phyloP scores from a whole-genome alignment of 148 eudicot species.

The Amaranthus cruentus region DNA sequence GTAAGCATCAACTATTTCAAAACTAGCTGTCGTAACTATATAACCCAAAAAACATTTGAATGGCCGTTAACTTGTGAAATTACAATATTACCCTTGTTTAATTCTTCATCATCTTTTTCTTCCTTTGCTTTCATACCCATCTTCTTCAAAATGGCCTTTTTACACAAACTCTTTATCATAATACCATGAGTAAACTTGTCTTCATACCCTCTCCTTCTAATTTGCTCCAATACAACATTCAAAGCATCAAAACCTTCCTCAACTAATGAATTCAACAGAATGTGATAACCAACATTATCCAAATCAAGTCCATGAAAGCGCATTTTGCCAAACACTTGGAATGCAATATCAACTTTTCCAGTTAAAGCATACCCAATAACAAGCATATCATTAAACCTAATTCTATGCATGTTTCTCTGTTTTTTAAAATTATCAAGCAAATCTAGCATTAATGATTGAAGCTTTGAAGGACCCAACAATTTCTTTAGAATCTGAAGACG shows the following conservation, averaged over 20 bases:
- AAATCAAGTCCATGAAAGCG: constrained; percentile 65
- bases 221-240: constrained; percentile 47
- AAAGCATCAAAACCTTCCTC: constrained; percentile 56
- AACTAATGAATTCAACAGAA: constrained; percentile 59
- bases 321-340: constrained; percentile 70
- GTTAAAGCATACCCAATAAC: constrained; percentile 87
- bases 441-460: constrained; percentile 46
- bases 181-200: constrained; percentile 44
- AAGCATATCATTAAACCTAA: constrained; percentile 42
- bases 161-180: constrained; percentile 53
- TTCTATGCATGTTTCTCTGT: constrained; percentile 20
- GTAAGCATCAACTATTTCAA: too few species aligned
- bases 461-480: constrained; percentile 42
- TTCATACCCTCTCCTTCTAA: constrained; percentile 41
- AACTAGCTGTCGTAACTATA: too few species aligned
- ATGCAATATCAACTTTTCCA: constrained; percentile 65
- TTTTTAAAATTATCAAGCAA: constrained; percentile 36
- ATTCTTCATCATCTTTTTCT: too few species aligned
- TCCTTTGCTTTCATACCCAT: too few species aligned
- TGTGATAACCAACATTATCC: constrained; percentile 50
- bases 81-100: too few species aligned
- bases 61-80: too few species aligned
- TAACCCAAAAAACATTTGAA: too few species aligned
- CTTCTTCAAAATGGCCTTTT: constrained; percentile 40
- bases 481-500: constrained; percentile 19